Base-by-base conservation (phyloP, 2,329 filamentous ascomycete genomes). In the Raffaelea deltoideospora region DNA sequence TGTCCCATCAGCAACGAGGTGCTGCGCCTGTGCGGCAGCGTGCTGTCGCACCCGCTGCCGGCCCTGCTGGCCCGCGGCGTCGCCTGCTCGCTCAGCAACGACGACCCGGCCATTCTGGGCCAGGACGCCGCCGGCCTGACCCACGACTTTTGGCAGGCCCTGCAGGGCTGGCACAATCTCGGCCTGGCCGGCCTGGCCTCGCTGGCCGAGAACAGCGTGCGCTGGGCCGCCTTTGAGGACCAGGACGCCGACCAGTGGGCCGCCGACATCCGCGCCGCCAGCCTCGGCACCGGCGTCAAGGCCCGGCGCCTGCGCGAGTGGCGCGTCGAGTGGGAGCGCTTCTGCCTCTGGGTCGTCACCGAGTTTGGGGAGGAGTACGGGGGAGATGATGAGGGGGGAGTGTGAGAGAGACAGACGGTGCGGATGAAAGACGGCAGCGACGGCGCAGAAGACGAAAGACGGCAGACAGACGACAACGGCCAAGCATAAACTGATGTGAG, bases 81-180 rank as follows among this genome's bases (percentile, higher is more conserved):
- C 1, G 57, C 82, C 5, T 88, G 86, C 49, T 75, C 79, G 10
- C 69, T 98, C 10, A 85, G 79, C 60, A 94, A 94, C 51, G 88
- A 95, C 52, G 86, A 94, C 52, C 87, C 86, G 1, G 83, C 81
- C 1, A 84, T 95, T 50, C 65, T 94, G 6, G 87, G 87, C 9
- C 83, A 93, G 49, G 82, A 82, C 39, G 73, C 69, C 7, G 79
- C 76, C 20, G 85, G 84, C 27, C 77, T 90, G 68, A 88, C 81
- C 2, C 83, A 93, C 56, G 86, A 95, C 58, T 94, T 93, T 57
- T 95, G 85, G 84, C 85, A 93, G 56, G 80, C 82, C 2, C 61
- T 95, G 17, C 86, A 94, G 56, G 87, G 83, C 0, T 90, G 87
- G 73, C 79, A 93, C 41, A 94, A 92, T 50, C 69, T 95, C 13